These are phyloP conservation scores for Serpula lacrymans DNA, from an alignment of 768 basidiomycete genomes.

Conservation along the genomic window DNA sequence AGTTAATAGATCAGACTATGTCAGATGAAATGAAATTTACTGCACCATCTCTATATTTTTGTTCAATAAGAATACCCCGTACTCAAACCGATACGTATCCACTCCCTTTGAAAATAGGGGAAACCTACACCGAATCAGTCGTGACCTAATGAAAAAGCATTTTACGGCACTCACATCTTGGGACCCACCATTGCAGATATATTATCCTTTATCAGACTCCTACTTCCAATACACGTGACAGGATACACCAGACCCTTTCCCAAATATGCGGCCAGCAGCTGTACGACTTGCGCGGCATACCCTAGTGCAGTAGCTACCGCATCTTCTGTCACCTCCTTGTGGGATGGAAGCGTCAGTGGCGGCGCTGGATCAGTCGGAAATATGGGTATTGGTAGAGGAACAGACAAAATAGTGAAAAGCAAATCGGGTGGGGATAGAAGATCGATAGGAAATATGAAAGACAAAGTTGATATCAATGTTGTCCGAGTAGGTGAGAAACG, in stretches of 20 bases:
- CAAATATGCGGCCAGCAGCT: slow-evolving; percentile 76
- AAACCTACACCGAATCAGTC: slow-evolving; percentile 56
- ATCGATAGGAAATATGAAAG: slow-evolving; percentile 85
- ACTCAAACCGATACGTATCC: slow-evolving; percentile 96
- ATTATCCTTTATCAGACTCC: slow-evolving; percentile 87
- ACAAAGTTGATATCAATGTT: slow-evolving; percentile 65
- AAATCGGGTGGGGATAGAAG: slow-evolving; percentile 79
- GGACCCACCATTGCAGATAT: slow-evolving; percentile 96
- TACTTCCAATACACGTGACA: slow-evolving; percentile 84
- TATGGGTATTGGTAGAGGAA: slow-evolving; percentile 88
- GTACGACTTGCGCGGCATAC: slow-evolving; percentile 83
- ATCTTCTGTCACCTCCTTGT: slow-evolving; percentile 79
- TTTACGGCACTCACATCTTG: slow-evolving; percentile 64
- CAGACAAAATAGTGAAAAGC: slow-evolving; percentile 82
- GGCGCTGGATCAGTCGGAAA: slow-evolving; percentile 77
- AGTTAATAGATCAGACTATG: slow-evolving; percentile 5
- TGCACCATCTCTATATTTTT: slow-evolving; percentile 93
- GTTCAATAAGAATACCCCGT: slow-evolving; percentile 94
- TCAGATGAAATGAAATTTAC: not conserved
- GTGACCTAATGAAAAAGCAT: slow-evolving; percentile 2
- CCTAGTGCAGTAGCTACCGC: slow-evolving; percentile 86
- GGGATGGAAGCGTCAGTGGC: slow-evolving; percentile 62
- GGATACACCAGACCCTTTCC: slow-evolving; percentile 82
- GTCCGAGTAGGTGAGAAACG: slow-evolving; percentile 54
- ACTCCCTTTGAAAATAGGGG: slow-evolving; percentile 93